These are phyloP conservation scores for Elsinoe ampelina DNA, from an alignment of 2,329 filamentous ascomycete species.

Conservation along the genomic window DNA sequence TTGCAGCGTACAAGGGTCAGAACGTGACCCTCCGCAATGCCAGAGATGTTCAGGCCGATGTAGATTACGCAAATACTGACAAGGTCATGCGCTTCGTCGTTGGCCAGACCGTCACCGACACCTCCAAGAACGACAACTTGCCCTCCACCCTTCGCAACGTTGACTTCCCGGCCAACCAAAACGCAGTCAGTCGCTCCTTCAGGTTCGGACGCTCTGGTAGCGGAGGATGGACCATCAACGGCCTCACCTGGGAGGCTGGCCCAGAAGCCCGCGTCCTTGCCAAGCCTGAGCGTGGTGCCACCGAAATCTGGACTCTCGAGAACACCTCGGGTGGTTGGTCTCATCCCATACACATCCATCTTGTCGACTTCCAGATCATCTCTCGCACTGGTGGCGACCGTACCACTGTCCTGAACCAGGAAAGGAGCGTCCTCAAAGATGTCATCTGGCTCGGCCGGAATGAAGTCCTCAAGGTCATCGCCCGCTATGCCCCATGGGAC, in stretches of 20 bases:
- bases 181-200: conserved; percentile 26
- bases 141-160: conserved; percentile 24
- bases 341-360: conserved; percentile 49
- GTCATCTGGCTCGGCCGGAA: conserved; percentile 46
- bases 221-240: conserved; percentile 28
- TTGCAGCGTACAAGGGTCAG: conserved; percentile 39
- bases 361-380: conserved; percentile 50
- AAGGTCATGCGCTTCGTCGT: conserved; percentile 37
- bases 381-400: conserved; percentile 38
- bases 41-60: conserved; percentile 28
- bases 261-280: conserved; percentile 27
- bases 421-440: conserved; percentile 48
- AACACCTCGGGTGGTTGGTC: conserved; percentile 44
- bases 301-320: conserved; percentile 31
- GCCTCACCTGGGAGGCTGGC: conserved; percentile 26
- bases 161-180: conserved; percentile 21
- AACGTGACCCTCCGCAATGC: conserved; percentile 27
- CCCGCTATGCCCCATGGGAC: conserved; percentile 45
- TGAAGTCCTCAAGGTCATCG: conserved; percentile 44
- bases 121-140: conserved; percentile 29
- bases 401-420: conserved; percentile 40
- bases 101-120: conserved; percentile 28
- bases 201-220: conserved; percentile 23
- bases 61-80: conserved; percentile 44
- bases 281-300: conserved; percentile 25